Base-by-base conservation (phyloP, 495 filamentous ascomycete genomes). In the Parathielavia hyrcaniae region DNA sequence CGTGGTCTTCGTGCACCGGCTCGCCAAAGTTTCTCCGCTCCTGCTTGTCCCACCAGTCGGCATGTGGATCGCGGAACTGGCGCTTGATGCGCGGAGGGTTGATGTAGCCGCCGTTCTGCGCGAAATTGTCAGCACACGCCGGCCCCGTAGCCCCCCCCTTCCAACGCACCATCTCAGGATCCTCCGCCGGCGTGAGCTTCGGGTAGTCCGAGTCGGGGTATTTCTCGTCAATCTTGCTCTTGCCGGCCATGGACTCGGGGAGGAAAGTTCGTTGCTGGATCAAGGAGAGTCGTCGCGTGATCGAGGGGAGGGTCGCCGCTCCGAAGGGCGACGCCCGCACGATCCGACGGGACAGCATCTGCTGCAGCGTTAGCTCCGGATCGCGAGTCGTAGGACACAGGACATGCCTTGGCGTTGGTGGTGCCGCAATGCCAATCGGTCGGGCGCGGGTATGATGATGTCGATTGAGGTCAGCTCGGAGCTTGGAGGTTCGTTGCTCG, bases 41-140 rank as follows among this genome's bases (percentile, higher is more conserved):
- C 69, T 97, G 91, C 77, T 90, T 87, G 73, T 97, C 91, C 92
- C 92, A 97, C 90, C 91, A 97, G 69, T 90, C 87, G 64, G 74
- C 92, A 68, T 97, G 82, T 38, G 95, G 95, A 69, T 97, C 95
- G 70, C 95, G 89, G 74, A 87, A 85, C 68, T 86, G 82, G 61
- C 91, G 88, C 77, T 93, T 96, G 66, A 88, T 73, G 38, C 75
- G 77, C 12, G 86, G 86, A 57, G 93, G 93, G 74, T 96, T 95
- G 68, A 89, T 77, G 73, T 96, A 99, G 74, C 86, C 86, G 68
- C 90, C 90, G 69, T 96, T 97, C 91, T 96, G 69, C 61, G 60
- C 53, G 54, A 53, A 46, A 67, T 58, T 23, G 63, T 68, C 61
- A 70, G 67, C 56, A 10, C 36, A 36, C 45, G 22, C 12, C 11